Evolutionary conservation across 1,139 yeast species (phyloP).

Genomic region (Groenewaldozyma auringiensis): DNA sequence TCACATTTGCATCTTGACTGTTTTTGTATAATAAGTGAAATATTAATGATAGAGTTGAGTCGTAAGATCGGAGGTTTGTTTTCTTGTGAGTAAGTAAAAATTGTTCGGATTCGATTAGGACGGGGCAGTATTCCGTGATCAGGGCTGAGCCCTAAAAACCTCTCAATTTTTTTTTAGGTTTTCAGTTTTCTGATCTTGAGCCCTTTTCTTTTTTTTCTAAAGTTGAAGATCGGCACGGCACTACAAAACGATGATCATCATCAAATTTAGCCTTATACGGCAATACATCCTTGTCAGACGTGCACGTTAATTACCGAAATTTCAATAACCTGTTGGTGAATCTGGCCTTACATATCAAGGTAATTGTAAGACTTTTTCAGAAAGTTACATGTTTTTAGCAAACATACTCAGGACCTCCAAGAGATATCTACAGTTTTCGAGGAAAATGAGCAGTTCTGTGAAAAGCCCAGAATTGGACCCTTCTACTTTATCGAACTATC

Average conservation of each 20-base stretch:
- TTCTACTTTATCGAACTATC: conserved; percentile 69
- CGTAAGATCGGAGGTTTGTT: background rate
- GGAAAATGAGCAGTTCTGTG: background rate
- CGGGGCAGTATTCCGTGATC: no score
- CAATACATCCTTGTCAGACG: background rate
- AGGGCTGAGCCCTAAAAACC: background rate
- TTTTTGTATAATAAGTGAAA: conserved; percentile 7
- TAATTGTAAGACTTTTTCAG: no score
- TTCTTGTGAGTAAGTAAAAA: background rate
- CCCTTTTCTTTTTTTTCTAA: no score
- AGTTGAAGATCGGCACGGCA: no score
- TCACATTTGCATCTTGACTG: conserved; percentile 20
- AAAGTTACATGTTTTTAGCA: background rate
- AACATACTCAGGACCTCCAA: background rate
- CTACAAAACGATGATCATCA: no score
- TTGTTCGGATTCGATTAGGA: no score
- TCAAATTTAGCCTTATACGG: background rate
- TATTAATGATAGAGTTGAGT: background rate
- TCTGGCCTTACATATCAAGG: no score
- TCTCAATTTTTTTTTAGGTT: no score
- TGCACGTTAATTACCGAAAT: background rate
- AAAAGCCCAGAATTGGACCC: conserved; percentile 39
- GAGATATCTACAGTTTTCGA: background rate
- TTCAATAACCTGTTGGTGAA: no score
- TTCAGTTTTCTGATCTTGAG: no score